Conservation (phyloP, 257 asterid species). For the Leonotis leonurus region DNA sequence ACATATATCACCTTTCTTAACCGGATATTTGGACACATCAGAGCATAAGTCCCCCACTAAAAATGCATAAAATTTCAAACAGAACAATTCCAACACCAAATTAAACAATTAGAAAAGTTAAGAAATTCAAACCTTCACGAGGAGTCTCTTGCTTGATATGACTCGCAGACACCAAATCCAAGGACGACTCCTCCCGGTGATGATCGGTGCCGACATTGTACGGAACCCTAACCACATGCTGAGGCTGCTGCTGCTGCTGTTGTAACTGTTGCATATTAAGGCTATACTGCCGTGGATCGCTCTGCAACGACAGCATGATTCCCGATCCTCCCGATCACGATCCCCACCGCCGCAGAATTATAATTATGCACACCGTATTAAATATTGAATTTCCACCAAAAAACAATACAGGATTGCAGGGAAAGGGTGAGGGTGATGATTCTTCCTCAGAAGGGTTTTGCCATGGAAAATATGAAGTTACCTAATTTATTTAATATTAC, state of each 20-base stretch:
- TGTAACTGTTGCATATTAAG: constrained; percentile 44
- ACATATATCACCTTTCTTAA: neutral
- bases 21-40: neutral
- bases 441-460: constrained; percentile 16
- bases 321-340: constrained; percentile 26
- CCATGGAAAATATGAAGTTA: neutral
- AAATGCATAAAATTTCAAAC: neutral
- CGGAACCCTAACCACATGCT: constrained; percentile 46
- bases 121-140: constrained; percentile 48
- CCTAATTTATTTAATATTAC: neutral
- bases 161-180: constrained; percentile 28
- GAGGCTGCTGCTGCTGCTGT: constrained; percentile 38
- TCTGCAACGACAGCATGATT: constrained; percentile 84
- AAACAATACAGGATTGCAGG: neutral
- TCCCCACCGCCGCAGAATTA: constrained; percentile 22
- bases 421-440: constrained; percentile 7
- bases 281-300: constrained; percentile 68
- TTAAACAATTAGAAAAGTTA: neutral
- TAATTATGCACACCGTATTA: neutral
- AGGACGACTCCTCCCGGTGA: constrained; percentile 38
- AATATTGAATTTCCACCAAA: neutral
- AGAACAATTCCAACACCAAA: neutral
- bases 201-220: constrained; percentile 41
- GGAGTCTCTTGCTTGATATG: constrained; percentile 51
- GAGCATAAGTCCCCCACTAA: neutral